Conservation (phyloP, 2,329 filamentous ascomycete genomes). For the Aspergillus amoenus region DNA sequence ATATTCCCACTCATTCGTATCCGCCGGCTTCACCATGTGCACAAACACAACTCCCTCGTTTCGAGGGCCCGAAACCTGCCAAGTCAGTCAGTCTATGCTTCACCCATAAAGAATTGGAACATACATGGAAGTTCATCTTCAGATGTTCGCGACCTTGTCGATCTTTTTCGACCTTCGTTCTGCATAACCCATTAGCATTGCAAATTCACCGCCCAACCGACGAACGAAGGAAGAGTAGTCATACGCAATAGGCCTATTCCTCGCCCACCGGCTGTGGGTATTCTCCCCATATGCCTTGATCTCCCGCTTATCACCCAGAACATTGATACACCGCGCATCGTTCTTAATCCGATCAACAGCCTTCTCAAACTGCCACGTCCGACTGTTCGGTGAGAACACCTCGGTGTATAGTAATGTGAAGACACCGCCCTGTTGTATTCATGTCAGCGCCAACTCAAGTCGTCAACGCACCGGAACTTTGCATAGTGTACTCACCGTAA, state of each 20-base stretch:
- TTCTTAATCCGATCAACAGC: slow-evolving; percentile 76
- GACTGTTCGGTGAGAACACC: slow-evolving; percentile 81
- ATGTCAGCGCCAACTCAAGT: background rate
- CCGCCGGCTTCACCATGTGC: slow-evolving; percentile 70
- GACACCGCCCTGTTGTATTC: slow-evolving; percentile 65
- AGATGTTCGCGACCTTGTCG: slow-evolving; percentile 75
- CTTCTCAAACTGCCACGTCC: slow-evolving; percentile 83
- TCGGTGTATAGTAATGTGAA: slow-evolving; percentile 76
- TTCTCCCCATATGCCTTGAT: slow-evolving; percentile 81
- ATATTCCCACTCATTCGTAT: slow-evolving; percentile 71
- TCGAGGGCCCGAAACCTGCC: slow-evolving; percentile 71
- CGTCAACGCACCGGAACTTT: background rate
- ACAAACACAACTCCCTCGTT: slow-evolving; percentile 72
- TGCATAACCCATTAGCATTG: slow-evolving; percentile 37
- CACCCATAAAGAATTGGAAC: slow-evolving; percentile 25
- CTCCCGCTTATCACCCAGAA: slow-evolving; percentile 72
- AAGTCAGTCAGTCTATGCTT: background rate
- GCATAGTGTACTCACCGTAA: slow-evolving; percentile 62
- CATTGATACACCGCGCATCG: slow-evolving; percentile 66
- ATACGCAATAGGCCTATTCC: slow-evolving; percentile 57
- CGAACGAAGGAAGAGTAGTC: slow-evolving; percentile 10
- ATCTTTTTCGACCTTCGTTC: slow-evolving; percentile 69
- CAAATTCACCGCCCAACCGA: background rate
- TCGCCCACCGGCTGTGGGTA: slow-evolving; percentile 77
- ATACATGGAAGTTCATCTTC: slow-evolving; percentile 78